phyloP scores from a whole-genome alignment of 2,329 filamentous ascomycete genomes.

The Eutypa lata region DNA sequence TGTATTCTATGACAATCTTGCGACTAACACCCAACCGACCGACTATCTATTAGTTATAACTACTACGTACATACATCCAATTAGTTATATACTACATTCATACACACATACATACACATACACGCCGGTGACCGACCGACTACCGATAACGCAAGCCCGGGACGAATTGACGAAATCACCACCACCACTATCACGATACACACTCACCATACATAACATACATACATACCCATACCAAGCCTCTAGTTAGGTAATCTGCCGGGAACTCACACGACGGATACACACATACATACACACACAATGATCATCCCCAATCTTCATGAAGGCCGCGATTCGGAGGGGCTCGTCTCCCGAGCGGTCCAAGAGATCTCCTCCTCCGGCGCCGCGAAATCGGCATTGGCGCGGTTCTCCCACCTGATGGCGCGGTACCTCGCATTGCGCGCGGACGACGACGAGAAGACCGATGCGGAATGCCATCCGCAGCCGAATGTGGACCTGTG shows the following conservation, averaged over 20 bases:
- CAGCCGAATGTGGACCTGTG: slow-evolving; percentile 24
- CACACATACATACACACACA: not conserved
- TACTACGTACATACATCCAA: no score
- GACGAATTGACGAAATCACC: no score
- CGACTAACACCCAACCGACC: no score
- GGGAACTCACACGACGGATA: not conserved
- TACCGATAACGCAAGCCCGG: no score
- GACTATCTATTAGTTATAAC: no score
- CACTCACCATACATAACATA: not conserved
- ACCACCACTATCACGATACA: no score
- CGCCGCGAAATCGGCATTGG: not conserved
- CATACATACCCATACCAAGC: not conserved
- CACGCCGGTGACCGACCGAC: no score
- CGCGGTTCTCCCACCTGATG: not conserved
- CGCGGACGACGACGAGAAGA: slow-evolving; percentile 13
- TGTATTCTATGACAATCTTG: no score
- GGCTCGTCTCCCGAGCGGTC: not conserved
- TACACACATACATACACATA: no score
- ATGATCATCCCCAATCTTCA: not conserved
- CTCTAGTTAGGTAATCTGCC: no score
- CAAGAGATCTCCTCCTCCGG: not conserved
- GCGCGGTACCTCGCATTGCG: slow-evolving; percentile 3
- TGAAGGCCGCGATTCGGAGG: not conserved
- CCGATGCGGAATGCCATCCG: slow-evolving; percentile 17
- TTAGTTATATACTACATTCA: no score